Evolutionary conservation across 345 rosid genomes (phyloP), one percentile per base, ranked within the genome.

Genomic region (Eucalyptus erythrocorys): DNA sequence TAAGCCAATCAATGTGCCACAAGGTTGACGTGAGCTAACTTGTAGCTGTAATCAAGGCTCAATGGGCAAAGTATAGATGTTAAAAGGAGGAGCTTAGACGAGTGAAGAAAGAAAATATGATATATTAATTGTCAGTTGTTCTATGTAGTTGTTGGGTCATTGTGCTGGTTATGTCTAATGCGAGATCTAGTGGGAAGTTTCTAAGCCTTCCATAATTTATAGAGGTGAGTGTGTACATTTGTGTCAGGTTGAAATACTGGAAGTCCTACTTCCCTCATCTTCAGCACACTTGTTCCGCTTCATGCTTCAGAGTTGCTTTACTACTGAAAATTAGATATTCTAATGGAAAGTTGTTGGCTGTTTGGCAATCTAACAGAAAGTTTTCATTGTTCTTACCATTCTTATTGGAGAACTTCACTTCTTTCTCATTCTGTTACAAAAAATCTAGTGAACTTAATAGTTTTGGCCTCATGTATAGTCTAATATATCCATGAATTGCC

Each of bases 1-100:
- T 5, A 55, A 55, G 61, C 61, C 1, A 22, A 2, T 55, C 4
- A 12, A 21, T 27, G 59, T 0, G 1, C 27, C 1, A 55, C 1
- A 5, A 8, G 61, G 61, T 3, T 0, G 5, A 8, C 5, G 2
- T 53, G 59, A 55, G 27, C 61, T 9, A 4, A 55, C 1, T 55
- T 55, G 12, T 55, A 22, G 61, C 5, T 22, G 30, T 8, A 53
- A 53, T 22, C 59, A 53, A 22, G 61, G 6, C 61, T 55, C 13
- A 22, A 4, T 1, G 11, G 3, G 10, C 12, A 1, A 22, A 55
- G 61, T 55, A 55, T 55, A 55, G 61, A 9, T 1, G 0, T 55
- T 55, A 22, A 55, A 22, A 55, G 61, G 6, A 9, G 30, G 30
- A 55, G 61, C 61, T 55, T 12, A 1, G 27, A 55, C 6, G 0